Evolutionary conservation across 495 filamentous ascomycete species (phyloP).

Genomic region (Penicillium odoratum): DNA sequence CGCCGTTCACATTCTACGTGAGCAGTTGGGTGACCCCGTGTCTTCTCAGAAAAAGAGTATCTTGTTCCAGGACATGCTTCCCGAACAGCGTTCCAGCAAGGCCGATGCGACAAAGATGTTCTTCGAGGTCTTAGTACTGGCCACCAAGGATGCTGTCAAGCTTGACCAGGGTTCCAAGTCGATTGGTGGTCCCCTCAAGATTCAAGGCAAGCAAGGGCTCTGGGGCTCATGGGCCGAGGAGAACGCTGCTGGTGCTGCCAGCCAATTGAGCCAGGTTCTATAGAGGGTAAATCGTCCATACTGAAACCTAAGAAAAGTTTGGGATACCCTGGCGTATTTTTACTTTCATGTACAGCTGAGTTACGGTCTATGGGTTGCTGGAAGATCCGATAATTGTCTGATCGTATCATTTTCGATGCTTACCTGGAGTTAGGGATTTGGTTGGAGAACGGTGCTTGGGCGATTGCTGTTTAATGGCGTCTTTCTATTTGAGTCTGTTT

Average conservation of each 20-base stretch:
- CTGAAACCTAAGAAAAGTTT: slow-evolving; percentile 9
- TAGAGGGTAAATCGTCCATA: slow-evolving; percentile 17
- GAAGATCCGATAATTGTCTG: slow-evolving; percentile 27
- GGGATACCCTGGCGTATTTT: slow-evolving; percentile 23
- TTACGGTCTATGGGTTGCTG: slow-evolving; percentile 27
- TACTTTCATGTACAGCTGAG: slow-evolving; percentile 37
- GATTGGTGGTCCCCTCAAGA: slow-evolving; percentile 73
- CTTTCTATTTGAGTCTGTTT: not conserved
- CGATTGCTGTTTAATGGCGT: slow-evolving; percentile 18
- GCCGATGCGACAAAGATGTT: slow-evolving; percentile 98
- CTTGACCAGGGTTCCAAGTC: slow-evolving; percentile 81
- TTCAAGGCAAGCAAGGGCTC: slow-evolving; percentile 83
- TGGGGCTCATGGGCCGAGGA: slow-evolving; percentile 97
- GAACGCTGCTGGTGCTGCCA: slow-evolving; percentile 60
- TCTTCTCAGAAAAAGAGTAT: slow-evolving; percentile 70
- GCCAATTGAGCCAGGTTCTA: slow-evolving; percentile 32
- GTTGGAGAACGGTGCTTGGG: slow-evolving; percentile 23
- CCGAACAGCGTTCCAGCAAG: slow-evolving; percentile 72
- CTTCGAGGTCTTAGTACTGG: slow-evolving; percentile 91
- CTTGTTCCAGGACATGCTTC: slow-evolving; percentile 88
- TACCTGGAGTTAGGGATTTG: slow-evolving; percentile 28
- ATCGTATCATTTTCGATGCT: slow-evolving; percentile 21
- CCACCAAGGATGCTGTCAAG: slow-evolving; percentile 96
- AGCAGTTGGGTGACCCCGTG: slow-evolving; percentile 73
- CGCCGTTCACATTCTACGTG: slow-evolving; percentile 90